Evolutionary conservation across 495 filamentous ascomycete species (phyloP).

Genomic region (Xylaria bambusicola): DNA sequence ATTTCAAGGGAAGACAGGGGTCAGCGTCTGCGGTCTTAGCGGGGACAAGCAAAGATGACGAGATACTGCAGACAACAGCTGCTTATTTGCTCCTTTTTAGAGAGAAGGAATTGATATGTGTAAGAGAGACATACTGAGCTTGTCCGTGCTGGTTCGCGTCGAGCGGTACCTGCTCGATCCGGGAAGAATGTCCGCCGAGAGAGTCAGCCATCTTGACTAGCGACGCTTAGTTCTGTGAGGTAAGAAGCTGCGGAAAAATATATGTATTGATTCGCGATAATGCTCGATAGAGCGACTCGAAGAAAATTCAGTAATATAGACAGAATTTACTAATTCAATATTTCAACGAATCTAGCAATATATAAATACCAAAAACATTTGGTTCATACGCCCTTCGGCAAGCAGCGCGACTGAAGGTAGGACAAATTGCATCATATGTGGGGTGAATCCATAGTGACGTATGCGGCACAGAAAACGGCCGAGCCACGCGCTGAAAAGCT

Average conservation of each 20-base stretch:
- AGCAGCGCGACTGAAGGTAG: neutral
- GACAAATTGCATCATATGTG: slow-evolving; percentile 12
- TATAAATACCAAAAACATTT: too few species aligned
- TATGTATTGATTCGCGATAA: too few species aligned
- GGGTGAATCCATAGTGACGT: slow-evolving; percentile 1
- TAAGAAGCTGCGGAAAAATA: too few species aligned
- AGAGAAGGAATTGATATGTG: neutral
- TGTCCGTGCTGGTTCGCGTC: slow-evolving; percentile 25
- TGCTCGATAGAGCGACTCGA: too few species aligned
- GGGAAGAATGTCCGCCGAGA: slow-evolving; percentile 20
- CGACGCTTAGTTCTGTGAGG: neutral
- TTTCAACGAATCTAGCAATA: too few species aligned
- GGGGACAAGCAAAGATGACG: neutral
- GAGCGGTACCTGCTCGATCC: slow-evolving; percentile 23
- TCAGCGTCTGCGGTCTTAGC: neutral
- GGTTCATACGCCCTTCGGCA: neutral
- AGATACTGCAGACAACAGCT: neutral
- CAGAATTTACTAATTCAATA: too few species aligned
- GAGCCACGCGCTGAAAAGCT: too few species aligned
- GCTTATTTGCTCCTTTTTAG: neutral
- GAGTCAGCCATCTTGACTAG: slow-evolving; percentile 27
- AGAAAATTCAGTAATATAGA: too few species aligned
- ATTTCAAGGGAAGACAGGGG: neutral
- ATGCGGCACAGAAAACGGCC: neutral
- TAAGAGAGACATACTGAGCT: slow-evolving; percentile 22